Percentiles rank a stretch among this genome's conserved stretches.
Conservation (phyloP, 2,329 filamentous ascomycete genomes). For the Davidsoniella eucalypti region DNA sequence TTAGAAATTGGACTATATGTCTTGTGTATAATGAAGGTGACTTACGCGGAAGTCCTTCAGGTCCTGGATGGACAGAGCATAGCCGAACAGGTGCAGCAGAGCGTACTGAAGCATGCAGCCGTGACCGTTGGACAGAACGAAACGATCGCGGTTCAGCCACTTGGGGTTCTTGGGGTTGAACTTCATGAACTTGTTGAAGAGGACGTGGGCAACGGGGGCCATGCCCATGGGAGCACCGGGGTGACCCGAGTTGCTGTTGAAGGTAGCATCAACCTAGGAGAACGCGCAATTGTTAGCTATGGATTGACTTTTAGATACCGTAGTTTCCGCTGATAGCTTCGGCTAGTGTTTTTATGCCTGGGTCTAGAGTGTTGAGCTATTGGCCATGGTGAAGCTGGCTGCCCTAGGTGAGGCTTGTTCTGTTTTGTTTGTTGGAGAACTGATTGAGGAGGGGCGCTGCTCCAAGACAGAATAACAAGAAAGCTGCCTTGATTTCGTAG, state of each 20-base stretch:
- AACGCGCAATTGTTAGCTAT: too few species aligned
- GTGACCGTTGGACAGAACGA: slow-evolving; percentile 97
- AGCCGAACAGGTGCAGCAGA: slow-evolving; percentile 92
- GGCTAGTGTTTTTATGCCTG: slow-evolving; percentile 1
- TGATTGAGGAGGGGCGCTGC: too few species aligned
- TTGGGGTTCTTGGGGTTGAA: slow-evolving; percentile 99
- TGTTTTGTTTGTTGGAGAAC: too few species aligned
- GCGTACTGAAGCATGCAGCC: slow-evolving; percentile 99
- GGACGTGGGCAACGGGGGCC: slow-evolving; percentile 89
- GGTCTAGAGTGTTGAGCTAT: too few species aligned
- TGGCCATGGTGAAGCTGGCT: too few species aligned
- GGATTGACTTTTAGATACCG: too few species aligned
- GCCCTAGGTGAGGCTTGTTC: too few species aligned
- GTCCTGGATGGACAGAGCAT: slow-evolving; percentile 71
- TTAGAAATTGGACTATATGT: neutral
- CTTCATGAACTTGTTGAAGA: slow-evolving; percentile 98
- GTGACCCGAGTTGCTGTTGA: slow-evolving; percentile 91
- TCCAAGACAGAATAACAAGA: too few species aligned
- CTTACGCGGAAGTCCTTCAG: slow-evolving; percentile 91
- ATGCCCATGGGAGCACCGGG: slow-evolving; percentile 94
- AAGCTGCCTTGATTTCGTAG: too few species aligned
- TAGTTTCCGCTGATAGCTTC: slow-evolving; percentile 14
- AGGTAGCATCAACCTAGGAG: slow-evolving; percentile 84
- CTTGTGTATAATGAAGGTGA: slow-evolving; percentile 15
- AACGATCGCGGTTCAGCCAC: slow-evolving; percentile 95